Evolutionary conservation across 352 stramenopile genomes (phyloP).

Genomic region (Elongisporangium senticosum): DNA sequence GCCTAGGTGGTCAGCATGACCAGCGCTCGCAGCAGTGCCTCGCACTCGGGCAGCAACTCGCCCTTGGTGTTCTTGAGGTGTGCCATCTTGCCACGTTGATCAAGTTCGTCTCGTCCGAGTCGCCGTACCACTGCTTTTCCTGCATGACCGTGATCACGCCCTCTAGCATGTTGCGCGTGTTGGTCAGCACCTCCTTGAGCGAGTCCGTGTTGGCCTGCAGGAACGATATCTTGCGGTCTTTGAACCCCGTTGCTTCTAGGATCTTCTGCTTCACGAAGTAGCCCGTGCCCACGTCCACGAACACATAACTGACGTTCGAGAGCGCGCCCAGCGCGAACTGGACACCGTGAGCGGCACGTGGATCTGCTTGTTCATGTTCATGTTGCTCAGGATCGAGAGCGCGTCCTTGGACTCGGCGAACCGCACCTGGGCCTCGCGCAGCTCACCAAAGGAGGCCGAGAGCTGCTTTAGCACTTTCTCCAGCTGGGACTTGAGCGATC

Average conservation of each 20-base stretch:
- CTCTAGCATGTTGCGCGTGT: conserved; percentile 79
- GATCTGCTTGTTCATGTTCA: conserved; percentile 75
- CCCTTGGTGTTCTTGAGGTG: no score
- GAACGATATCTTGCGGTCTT: conserved; percentile 90
- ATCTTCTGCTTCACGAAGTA: conserved; percentile 93
- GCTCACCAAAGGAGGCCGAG: conserved; percentile 51
- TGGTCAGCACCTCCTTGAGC: conserved; percentile 83
- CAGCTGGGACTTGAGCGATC: conserved; percentile 86
- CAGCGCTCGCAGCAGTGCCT: no score
- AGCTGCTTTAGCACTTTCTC: conserved; percentile 82
- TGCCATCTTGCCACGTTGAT: no score
- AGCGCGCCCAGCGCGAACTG: conserved; percentile 90
- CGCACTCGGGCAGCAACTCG: no score
- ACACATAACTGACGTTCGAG: conserved; percentile 77
- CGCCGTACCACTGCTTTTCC: conserved; percentile 62
- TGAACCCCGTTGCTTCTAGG: conserved; percentile 84
- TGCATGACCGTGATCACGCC: conserved; percentile 82
- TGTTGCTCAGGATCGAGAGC: conserved; percentile 44
- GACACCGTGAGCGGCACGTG: conserved; percentile 94
- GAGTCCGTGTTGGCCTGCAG: conserved; percentile 92
- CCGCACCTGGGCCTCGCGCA: conserved; percentile 72
- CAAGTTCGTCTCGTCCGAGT: no score
- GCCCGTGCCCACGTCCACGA: conserved; percentile 93
- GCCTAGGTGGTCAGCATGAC: no score
- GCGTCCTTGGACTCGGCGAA: conserved; percentile 80